Base-by-base conservation (phyloP, 495 filamentous ascomycete genomes). In the Tuber melanosporum region DNA sequence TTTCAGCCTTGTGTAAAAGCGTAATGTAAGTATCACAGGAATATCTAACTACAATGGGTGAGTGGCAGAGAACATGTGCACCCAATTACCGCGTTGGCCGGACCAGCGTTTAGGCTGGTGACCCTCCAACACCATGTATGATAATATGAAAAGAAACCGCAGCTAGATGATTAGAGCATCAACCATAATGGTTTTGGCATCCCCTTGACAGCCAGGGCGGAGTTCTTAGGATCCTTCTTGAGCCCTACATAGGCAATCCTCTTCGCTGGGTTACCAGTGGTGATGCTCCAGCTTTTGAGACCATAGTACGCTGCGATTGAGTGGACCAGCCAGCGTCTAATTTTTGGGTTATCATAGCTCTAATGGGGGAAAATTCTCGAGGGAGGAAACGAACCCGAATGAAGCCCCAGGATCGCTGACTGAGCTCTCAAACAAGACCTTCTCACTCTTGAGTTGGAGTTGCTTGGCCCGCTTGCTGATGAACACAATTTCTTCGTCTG, bases 241-340 rank as follows among this genome's bases (percentile, higher is more conserved):
- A 95, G 86, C 5, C 93, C 92, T n/a, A 99, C 92, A 82, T 97
- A 99, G 0, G 96, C 94, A 77, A 97, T 92, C 73, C 94, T 89
- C 45, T 91, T 89, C 57, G 90, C 89, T 22, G 93, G 92, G 80
- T 91, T 87, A 32, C 92, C 93, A 22, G 90, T 87, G 1, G 92
- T 92, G 81, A 94, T 88, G 3, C 91, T 93, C 88, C 92, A 94
- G 66, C 93, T 95, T 71, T 89, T 89, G 75, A 99, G 87, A 45
- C 94, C 95, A 84, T 99, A 99, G 84, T 99, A 98, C 10, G 90
- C 87, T 36, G 93, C 96, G 78, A 99, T 93, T 71, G 90, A 91
- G 85, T 99, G 94, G 7, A 97, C 94, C 74, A 99, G 89, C 92
- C 93, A 99, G 72, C 95, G 92, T 78, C 93, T 96, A 77, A 26